Evolutionary conservation across 768 basidiomycete species (phyloP).

Genomic region (Trametes meyenii): DNA sequence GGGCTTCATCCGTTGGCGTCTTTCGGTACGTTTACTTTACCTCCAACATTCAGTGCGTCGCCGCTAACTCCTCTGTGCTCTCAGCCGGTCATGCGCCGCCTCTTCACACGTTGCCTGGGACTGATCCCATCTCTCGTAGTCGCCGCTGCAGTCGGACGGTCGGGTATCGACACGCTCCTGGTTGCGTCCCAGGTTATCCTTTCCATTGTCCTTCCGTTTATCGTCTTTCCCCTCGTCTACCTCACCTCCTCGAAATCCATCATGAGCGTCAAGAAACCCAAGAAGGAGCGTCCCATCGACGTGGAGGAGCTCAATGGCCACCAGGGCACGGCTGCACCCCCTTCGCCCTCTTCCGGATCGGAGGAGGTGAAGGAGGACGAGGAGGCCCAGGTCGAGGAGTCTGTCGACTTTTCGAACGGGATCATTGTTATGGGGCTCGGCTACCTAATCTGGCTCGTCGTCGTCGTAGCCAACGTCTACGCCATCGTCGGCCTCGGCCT

Average conservation of each 20-base stretch:
- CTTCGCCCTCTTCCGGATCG: background rate
- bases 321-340: conserved; percentile 3
- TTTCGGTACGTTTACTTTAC: conserved; percentile 52
- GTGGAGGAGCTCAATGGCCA: background rate
- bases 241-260: conserved; percentile 67
- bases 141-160: conserved; percentile 67
- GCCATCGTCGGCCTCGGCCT: conserved; percentile 64
- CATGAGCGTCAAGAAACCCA: conserved; percentile 60
- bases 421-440: conserved; percentile 53
- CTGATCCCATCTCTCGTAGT: conserved; percentile 83
- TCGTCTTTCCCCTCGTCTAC: conserved; percentile 79
- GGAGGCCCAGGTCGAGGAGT: conserved; percentile 36
- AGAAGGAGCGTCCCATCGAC: background rate
- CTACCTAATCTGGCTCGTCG: conserved; percentile 61
- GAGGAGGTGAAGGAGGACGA: conserved; percentile 1
- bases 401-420: conserved; percentile 67
- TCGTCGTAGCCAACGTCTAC: conserved; percentile 76
- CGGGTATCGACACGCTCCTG: conserved; percentile 77
- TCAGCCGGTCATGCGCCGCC: conserved; percentile 75
- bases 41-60: conserved; percentile 2
- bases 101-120: conserved; percentile 79
- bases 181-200: conserved; percentile 85
- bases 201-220: conserved; percentile 82
- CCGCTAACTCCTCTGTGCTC: conserved; percentile 25
- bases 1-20: conserved; percentile 86